Base-by-base conservation (phyloP, 192 early-diverging fungal genomes). In the Coemansia sp. region DNA sequence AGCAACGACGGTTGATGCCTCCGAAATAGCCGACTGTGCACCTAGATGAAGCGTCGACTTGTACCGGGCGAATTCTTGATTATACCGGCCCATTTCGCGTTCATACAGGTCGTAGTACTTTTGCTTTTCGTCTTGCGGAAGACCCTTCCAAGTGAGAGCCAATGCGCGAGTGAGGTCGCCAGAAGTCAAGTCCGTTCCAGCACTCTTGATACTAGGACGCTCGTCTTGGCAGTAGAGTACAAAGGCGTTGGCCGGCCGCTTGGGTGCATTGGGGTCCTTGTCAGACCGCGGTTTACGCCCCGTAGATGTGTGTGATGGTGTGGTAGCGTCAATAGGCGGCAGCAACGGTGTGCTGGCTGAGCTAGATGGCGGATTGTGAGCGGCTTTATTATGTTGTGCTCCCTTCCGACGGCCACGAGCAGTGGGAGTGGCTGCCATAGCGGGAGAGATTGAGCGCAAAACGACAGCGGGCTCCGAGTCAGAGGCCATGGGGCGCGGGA, bases 221-320 rank as follows among this genome's bases (percentile, higher is more conserved):
- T 79, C 79, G 37, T 68, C 72, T 69, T 85, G 79, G 53, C 84
- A 81, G 63, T 77, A 85, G 21, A 81, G 63, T 19, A 85, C 79
- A 67, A 81, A 85, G 0, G 84, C 84, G 39, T 85, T 85, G 8
- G 79, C 79, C 13, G 84, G 84, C 11, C 79, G 75, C 59, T 73
- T 75, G 9, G 84, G 84, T 8, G 79, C 79, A 37, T 71, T 75
- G 0, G 84, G 84, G 64, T 85, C 84, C 68, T 79, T 81, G 5
- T 77, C 75, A 24, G 68, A 61, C 35, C 71, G 68, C 27, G 75
- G 44, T 48, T 71, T 70, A 17, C 75, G 66, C 16, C 60, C 21
- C 6, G 59, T 35, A 40, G 35, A 8, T 13, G 59, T 9, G 33
- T 60, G 34, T 19, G 24, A 56, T 31, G 35, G 9, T 19, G 59